phyloP scores from a whole-genome alignment of 371 early-diverging fungal species.

The Phascolomyces articulosus region DNA sequence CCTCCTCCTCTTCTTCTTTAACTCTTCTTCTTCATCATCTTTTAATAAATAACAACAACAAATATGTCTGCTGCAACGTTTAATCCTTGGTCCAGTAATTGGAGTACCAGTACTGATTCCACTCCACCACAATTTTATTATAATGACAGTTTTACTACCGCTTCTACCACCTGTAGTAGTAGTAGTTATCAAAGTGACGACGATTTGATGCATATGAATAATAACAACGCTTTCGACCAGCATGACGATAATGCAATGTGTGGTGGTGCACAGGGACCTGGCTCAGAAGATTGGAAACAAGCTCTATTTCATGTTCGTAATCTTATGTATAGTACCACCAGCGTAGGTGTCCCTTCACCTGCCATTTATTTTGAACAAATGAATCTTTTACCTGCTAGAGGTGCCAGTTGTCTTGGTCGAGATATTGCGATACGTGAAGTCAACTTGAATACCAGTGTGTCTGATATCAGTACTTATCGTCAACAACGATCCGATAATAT shows the following conservation, averaged over 20 bases:
- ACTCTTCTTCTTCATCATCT: background rate
- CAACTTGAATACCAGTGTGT: constrained; percentile 4
- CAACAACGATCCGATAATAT: constrained; percentile 41
- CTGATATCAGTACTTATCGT: constrained; percentile 28
- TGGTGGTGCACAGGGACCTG: background rate
- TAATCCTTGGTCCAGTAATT: background rate
- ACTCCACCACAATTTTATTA: background rate
- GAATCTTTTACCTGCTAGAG: background rate
- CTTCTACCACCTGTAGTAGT: background rate
- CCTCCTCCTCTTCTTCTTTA: constrained; percentile 12
- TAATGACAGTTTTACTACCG: background rate
- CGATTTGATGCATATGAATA: too few relatives aligned
- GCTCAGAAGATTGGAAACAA: constrained; percentile 20
- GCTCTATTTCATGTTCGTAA: constrained; percentile 25
- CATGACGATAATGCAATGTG: too few relatives aligned
- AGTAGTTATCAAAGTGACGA: background rate
- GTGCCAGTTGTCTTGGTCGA: constrained; percentile 1
- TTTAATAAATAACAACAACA: background rate
- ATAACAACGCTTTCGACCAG: background rate
- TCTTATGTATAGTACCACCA: constrained; percentile 36
- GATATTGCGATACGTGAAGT: constrained; percentile 4
- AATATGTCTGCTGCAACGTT: constrained; percentile 10
- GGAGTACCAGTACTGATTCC: background rate
- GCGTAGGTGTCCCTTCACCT: constrained; percentile 25
- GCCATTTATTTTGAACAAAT: constrained; percentile 21